These are phyloP conservation scores for Jasminum sambac DNA, from an alignment of 257 asterid genomes.

Conservation along the genomic window DNA sequence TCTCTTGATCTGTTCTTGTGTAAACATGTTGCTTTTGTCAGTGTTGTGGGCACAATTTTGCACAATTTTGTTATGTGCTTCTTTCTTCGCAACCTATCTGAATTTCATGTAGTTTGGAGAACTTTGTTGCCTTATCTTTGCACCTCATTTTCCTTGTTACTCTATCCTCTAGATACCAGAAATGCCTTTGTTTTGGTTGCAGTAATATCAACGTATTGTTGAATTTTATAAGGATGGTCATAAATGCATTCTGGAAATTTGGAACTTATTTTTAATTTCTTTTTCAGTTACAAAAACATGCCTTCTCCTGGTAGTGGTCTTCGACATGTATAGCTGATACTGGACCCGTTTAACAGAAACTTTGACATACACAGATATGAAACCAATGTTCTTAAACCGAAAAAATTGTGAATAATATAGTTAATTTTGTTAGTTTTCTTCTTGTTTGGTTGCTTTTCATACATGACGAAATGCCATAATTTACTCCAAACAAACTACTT, in stretches of 20 bases:
- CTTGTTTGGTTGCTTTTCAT: background rate
- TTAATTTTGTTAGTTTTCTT: background rate
- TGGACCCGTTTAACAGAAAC: background rate
- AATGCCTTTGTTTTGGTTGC: background rate
- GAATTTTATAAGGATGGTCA: background rate
- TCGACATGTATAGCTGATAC: background rate
- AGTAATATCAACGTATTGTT: background rate
- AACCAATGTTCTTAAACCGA: background rate
- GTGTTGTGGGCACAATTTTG: too few species aligned
- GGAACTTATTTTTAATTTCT: background rate
- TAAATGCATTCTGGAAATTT: slow-evolving; percentile 2
- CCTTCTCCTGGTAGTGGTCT: background rate
- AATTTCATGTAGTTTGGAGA: background rate
- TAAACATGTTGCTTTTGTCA: background rate
- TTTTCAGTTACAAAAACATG: background rate
- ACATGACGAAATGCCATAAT: background rate
- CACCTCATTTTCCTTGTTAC: background rate
- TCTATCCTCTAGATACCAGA: background rate
- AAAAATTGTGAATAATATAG: background rate
- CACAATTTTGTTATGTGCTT: background rate
- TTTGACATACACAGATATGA: background rate
- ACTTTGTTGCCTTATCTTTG: background rate
- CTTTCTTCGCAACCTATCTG: background rate
- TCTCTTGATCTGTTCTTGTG: background rate
- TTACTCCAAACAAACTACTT: too few species aligned